Evolutionary conservation across 495 filamentous ascomycete genomes (phyloP).

Genomic region (Hapsidospora chrysogenum): DNA sequence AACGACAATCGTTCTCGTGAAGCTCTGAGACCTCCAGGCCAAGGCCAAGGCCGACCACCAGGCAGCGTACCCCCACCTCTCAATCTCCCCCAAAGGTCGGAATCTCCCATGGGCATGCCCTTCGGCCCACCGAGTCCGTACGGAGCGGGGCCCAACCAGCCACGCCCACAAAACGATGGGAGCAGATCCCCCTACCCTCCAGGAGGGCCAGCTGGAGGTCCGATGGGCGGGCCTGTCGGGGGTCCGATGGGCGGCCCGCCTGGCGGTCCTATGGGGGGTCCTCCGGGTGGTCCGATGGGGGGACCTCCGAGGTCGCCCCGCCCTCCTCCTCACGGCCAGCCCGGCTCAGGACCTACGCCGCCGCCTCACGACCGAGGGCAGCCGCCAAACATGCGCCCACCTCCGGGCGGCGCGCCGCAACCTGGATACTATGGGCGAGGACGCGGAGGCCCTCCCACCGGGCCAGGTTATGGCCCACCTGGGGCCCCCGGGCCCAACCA

Average conservation of each 20-base stretch:
- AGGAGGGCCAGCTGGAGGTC: neutral
- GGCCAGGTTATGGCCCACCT: neutral
- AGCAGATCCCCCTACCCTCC: neutral
- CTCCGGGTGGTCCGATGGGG: neutral
- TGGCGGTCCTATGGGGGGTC: neutral
- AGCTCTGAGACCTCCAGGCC: constrained; percentile 18
- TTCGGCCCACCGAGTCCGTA: constrained; percentile 6
- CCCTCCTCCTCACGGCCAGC: neutral
- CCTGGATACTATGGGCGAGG: neutral
- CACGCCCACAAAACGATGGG: neutral
- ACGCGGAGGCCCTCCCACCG: neutral
- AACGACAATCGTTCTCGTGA: constrained; percentile 31
- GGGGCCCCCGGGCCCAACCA: neutral
- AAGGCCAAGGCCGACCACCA: constrained; percentile 10
- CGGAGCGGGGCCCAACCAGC: neutral
- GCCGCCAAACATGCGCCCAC: neutral
- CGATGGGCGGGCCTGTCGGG: neutral
- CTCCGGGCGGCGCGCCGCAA: neutral
- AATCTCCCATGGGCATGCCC: constrained; percentile 14
- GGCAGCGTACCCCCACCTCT: constrained; percentile 15
- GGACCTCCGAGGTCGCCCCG: neutral
- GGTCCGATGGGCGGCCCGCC: neutral
- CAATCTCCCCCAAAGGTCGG: constrained; percentile 15
- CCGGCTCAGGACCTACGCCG: neutral
- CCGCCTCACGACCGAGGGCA: neutral